Conservation (phyloP, 2,329 filamentous ascomycete genomes). For the Hypoxylon sp. region DNA sequence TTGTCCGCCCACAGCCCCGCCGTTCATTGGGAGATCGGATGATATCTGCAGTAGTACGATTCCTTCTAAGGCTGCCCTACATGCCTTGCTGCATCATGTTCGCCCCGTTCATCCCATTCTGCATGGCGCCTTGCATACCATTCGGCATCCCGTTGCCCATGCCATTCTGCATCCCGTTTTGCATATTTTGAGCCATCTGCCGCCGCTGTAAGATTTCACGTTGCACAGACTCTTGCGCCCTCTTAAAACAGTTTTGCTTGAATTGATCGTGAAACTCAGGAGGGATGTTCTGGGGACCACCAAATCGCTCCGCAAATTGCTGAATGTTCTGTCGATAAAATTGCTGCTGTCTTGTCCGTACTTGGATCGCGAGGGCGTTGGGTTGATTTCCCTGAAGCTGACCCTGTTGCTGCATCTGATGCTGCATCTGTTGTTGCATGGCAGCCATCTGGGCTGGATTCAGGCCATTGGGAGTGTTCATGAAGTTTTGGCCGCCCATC, state of each 20-base stretch:
- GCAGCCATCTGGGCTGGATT: slow-evolving; percentile 53
- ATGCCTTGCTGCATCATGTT: slow-evolving; percentile 65
- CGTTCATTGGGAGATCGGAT: not conserved
- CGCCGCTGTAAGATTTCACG: slow-evolving; percentile 53
- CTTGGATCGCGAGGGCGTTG: slow-evolving; percentile 48
- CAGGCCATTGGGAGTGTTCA: slow-evolving; percentile 57
- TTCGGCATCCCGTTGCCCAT: slow-evolving; percentile 56
- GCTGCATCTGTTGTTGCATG: slow-evolving; percentile 53
- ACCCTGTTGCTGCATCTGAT: slow-evolving; percentile 51
- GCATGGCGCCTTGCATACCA: slow-evolving; percentile 56
- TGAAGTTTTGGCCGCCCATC: slow-evolving; percentile 61
- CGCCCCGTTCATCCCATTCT: slow-evolving; percentile 41
- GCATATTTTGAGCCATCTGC: slow-evolving; percentile 66
- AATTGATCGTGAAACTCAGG: slow-evolving; percentile 62
- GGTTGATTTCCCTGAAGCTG: slow-evolving; percentile 48
- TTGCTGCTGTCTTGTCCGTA: slow-evolving; percentile 55
- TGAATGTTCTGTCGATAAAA: slow-evolving; percentile 60
- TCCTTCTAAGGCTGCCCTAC: slow-evolving; percentile 50
- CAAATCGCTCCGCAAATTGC: slow-evolving; percentile 56
- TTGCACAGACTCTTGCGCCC: slow-evolving; percentile 55
- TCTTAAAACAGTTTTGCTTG: slow-evolving; percentile 59
- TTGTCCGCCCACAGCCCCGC: not conserved
- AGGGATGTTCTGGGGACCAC: slow-evolving; percentile 63
- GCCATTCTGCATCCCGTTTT: slow-evolving; percentile 42
- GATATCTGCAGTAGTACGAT: not conserved